phyloP scores from a whole-genome alignment of 192 early-diverging fungal genomes.

The Pilaira anomala region DNA sequence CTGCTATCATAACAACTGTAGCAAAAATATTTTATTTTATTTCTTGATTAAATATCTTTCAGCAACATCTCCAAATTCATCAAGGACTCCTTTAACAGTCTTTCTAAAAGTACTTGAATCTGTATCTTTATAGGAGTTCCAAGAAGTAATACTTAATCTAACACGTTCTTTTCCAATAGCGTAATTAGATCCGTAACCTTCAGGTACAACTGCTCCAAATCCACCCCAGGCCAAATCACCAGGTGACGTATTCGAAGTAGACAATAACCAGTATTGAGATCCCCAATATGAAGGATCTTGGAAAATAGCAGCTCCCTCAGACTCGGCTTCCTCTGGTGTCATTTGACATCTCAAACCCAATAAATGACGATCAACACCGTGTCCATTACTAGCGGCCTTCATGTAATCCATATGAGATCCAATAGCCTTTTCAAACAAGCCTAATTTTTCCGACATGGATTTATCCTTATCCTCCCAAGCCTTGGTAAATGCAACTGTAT shows the following conservation, averaged over 20 bases:
- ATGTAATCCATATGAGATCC: constrained; percentile 71
- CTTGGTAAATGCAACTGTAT: constrained; percentile 73
- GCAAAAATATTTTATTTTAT: background rate
- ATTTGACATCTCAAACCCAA: constrained; percentile 78
- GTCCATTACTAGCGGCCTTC: constrained; percentile 67
- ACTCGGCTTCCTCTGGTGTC: constrained; percentile 53
- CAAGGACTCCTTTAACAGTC: constrained; percentile 54
- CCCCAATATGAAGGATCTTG: constrained; percentile 74
- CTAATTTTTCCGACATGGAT: constrained; percentile 44
- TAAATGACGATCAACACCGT: constrained; percentile 91
- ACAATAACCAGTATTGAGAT: constrained; percentile 78
- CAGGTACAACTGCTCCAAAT: constrained; percentile 81
- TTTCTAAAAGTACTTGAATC: constrained; percentile 59
- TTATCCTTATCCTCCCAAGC: constrained; percentile 69
- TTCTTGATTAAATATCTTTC: constrained; percentile 16
- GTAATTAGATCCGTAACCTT: constrained; percentile 90
- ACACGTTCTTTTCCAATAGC: constrained; percentile 60
- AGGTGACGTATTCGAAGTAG: constrained; percentile 78
- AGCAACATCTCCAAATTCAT: constrained; percentile 52
- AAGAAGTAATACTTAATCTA: constrained; percentile 69
- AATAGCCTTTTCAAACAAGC: constrained; percentile 61
- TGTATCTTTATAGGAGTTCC: constrained; percentile 41
- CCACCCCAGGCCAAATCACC: constrained; percentile 70
- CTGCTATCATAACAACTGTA: too few relatives aligned
- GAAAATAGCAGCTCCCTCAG: constrained; percentile 65